These are phyloP conservation scores for Globisporangium recalcitrans DNA, from an alignment of 352 stramenopile species.

Conservation along the genomic window DNA sequence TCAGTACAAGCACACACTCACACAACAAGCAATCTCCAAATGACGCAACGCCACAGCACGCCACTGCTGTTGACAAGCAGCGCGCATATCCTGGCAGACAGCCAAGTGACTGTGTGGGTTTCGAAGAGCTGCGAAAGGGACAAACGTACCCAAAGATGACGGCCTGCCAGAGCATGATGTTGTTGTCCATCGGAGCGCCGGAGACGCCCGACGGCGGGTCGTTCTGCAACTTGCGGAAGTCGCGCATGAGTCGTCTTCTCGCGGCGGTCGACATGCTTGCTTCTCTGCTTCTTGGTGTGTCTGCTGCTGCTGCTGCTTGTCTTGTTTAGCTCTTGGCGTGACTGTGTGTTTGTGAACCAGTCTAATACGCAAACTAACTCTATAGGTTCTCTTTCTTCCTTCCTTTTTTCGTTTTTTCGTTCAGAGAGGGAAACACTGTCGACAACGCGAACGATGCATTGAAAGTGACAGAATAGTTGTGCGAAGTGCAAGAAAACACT, in stretches of 20 bases:
- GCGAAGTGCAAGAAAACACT: neutral
- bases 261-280: slow-evolving; percentile 91
- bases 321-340: neutral
- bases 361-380: slow-evolving; percentile 2
- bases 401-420: neutral
- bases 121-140: neutral
- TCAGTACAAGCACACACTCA: neutral
- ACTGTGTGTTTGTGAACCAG: slow-evolving; percentile 6
- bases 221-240: slow-evolving; percentile 98
- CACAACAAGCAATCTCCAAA: neutral
- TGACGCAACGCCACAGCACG: neutral
- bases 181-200: slow-evolving; percentile 97
- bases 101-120: neutral
- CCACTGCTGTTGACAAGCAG: neutral
- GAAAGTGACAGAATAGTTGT: neutral
- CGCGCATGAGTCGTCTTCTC: slow-evolving; percentile 93
- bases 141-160: slow-evolving; percentile 84
- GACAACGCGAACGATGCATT: neutral
- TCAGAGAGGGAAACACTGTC: neutral
- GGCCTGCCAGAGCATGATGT: slow-evolving; percentile 97
- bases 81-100: no score
- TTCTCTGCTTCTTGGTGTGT: neutral
- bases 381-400: slow-evolving; percentile 7
- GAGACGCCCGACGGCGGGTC: slow-evolving; percentile 97
- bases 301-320: slow-evolving; percentile 7